Evolutionary conservation across 768 basidiomycete genomes (phyloP), one percentile per base, ranked within the genome.

Genomic region (Pholiota conissans): DNA sequence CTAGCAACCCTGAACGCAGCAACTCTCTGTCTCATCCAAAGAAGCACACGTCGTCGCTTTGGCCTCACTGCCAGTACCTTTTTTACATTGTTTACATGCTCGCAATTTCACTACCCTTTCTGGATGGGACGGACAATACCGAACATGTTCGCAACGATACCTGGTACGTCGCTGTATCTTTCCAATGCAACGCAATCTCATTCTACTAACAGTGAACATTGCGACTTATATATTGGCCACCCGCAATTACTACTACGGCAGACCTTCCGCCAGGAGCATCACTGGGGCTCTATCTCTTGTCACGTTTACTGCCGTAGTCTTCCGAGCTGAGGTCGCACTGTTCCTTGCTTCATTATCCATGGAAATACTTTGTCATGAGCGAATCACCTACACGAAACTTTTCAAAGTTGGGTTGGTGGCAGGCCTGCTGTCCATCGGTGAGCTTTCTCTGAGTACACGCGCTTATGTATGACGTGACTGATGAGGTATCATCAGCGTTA

Each of bases 91-190:
- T 68, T 97, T n/a, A 85, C 85, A 3, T 79, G 84, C 61, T 84
- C 88, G 0, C 94, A 96, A 67, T 98, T 97, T 67, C 97, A 98
- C 68, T 67, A 95, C 5, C 87, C 87, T 6, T 99, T 93, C 70
- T 98, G 93, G 88, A 91, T 94, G 79, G 87, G 94, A 2, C 75
- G 97, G 53, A 97, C 96, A 0, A 72, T 98, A 6, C 96, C 97
- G 1, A 99, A 98, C 69, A 96, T 94, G 87, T 86, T 95, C 60
- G 94, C 94, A 3, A 73, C 95, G 16, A 75, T 90, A 2, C 84
- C 87, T 45, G 91, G 94, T 95, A 60, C 22, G 73, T 61, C 24
- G 18, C 22, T 18, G 1, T 39, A 22, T 46, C 29, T 16, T 18
- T 42, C 3, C 22, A 3, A 51, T 1, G 20, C 39, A 6, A 42